A percentile compares a stretch with the other conserved stretches of the same genome.
Conservation (phyloP, 768 basidiomycete genomes). For the Hypholoma fasciculare region DNA sequence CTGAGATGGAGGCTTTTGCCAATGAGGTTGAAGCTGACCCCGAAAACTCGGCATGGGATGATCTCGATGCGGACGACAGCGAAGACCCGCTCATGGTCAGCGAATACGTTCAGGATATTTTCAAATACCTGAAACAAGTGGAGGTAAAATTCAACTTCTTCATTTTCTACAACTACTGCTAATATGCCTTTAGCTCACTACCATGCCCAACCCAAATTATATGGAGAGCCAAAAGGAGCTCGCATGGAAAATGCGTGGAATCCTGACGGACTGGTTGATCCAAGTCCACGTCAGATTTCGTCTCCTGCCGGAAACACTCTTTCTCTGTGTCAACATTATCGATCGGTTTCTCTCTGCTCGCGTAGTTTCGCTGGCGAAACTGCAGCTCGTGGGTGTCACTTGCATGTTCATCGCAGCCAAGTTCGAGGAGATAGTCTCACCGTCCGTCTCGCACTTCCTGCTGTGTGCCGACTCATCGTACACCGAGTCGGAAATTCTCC, state of each 20-base stretch:
- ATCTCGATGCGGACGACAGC: slow-evolving; percentile 88
- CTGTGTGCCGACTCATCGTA: slow-evolving; percentile 85
- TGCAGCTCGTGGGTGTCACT: slow-evolving; percentile 94
- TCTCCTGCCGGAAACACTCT: slow-evolving; percentile 91
- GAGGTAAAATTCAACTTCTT: slow-evolving; percentile 58
- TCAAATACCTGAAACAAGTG: slow-evolving; percentile 84
- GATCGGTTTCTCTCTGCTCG: slow-evolving; percentile 80
- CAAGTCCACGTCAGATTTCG: slow-evolving; percentile 94
- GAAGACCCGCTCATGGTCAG: slow-evolving; percentile 97
- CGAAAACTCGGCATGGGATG: slow-evolving; percentile 74
- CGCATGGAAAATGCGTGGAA: slow-evolving; percentile 95
- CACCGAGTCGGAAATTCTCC: slow-evolving; percentile 71
- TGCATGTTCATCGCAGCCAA: slow-evolving; percentile 94
- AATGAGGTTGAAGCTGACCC: slow-evolving; percentile 67
- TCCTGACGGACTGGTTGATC: slow-evolving; percentile 95
- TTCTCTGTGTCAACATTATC: slow-evolving; percentile 92
- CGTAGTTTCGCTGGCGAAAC: slow-evolving; percentile 83
- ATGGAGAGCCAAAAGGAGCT: slow-evolving; percentile 94
- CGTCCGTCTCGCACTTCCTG: slow-evolving; percentile 87
- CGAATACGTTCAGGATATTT: slow-evolving; percentile 94
- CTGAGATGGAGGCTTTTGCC: slow-evolving; percentile 50
- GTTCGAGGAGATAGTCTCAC: slow-evolving; percentile 94
- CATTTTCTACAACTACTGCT: not conserved
- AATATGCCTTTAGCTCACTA: slow-evolving; percentile 49
- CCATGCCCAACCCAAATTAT: slow-evolving; percentile 91